A percentile compares a stretch with the other conserved stretches of the same genome.
Conservation (phyloP, 2,329 filamentous ascomycete species). For the Biscogniauxia sp. region DNA sequence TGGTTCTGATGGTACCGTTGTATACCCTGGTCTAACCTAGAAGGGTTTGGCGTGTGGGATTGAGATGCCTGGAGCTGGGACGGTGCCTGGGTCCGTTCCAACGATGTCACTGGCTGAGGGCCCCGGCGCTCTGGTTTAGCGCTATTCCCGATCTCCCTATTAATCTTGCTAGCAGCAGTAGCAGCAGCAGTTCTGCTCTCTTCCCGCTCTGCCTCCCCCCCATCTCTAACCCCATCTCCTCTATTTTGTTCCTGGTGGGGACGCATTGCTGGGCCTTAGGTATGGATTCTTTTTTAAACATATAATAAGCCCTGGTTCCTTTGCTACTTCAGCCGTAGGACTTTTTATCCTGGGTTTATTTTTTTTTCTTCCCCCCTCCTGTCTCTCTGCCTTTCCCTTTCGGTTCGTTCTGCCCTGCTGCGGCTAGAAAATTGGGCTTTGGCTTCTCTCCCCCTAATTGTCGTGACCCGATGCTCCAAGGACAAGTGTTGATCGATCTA, state of each 20-base stretch:
- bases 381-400: background rate
- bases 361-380: too few relatives aligned
- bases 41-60: background rate
- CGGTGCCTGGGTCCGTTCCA: background rate
- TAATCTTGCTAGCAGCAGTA: background rate
- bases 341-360: too few relatives aligned
- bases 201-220: too few relatives aligned
- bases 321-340: background rate
- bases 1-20: too few relatives aligned
- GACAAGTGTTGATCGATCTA: too few relatives aligned
- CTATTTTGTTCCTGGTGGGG: background rate
- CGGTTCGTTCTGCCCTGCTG: background rate
- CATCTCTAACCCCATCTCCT: too few relatives aligned
- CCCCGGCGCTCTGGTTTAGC: background rate
- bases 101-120: background rate
- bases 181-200: too few relatives aligned
- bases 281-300: background rate
- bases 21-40: background rate
- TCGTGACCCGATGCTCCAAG: too few relatives aligned
- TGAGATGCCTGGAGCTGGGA: constrained; percentile 1
- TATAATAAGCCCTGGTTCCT: too few relatives aligned
- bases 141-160: background rate
- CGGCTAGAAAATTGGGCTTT: background rate
- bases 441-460: too few relatives aligned
- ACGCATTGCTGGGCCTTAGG: background rate